A percentile compares a stretch with the other conserved stretches of the same genome.
Evolutionary conservation across 805 yeast genomes (phyloP).

Genomic region (Starmerella vitae): DNA sequence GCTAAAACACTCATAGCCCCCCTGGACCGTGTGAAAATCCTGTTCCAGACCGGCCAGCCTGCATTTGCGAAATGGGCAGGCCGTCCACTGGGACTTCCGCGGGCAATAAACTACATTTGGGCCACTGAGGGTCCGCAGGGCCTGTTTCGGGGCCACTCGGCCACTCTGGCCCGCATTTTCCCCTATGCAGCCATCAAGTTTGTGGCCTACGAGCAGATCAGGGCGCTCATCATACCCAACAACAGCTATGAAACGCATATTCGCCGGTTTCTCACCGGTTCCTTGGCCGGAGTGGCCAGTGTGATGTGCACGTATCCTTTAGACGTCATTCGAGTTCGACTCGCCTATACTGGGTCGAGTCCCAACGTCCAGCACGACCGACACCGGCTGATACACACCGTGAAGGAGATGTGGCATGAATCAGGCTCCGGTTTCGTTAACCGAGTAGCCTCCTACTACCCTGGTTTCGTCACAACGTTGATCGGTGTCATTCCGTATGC

Average conservation of each 20-base stretch:
- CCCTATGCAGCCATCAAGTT: conserved; percentile 97
- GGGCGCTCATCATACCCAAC: conserved; percentile 64
- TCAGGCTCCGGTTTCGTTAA: conserved; percentile 7
- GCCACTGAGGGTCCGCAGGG: conserved; percentile 61
- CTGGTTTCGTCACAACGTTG: conserved; percentile 90
- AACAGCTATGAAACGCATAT: conserved; percentile 63
- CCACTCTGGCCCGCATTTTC: conserved; percentile 76
- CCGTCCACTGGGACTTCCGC: conserved; percentile 56
- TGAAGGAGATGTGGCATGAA: conserved; percentile 23
- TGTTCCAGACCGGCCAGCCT: conserved; percentile 91
- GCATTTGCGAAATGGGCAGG: conserved; percentile 72
- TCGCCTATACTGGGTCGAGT: conserved; percentile 50
- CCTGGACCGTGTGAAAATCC: conserved; percentile 81
- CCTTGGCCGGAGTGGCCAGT: conserved; percentile 74
- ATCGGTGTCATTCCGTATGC: conserved; percentile 96
- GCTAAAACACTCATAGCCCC: conserved; percentile 95
- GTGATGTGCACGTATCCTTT: conserved; percentile 87
- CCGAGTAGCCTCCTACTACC: conserved; percentile 51
- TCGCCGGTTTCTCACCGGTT: conserved; percentile 76
- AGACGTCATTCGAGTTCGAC: conserved; percentile 76
- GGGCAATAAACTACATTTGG: conserved; percentile 59
- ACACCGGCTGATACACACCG: conserved; percentile 22
- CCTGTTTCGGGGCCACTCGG: conserved; percentile 89
- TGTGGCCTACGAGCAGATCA: conserved; percentile 87
- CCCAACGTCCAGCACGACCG: conserved; percentile 29